Evolutionary conservation across 2,329 filamentous ascomycete genomes (phyloP), one percentile per base, ranked within the genome.

Genomic region (Ceratocystis albifundus): DNA sequence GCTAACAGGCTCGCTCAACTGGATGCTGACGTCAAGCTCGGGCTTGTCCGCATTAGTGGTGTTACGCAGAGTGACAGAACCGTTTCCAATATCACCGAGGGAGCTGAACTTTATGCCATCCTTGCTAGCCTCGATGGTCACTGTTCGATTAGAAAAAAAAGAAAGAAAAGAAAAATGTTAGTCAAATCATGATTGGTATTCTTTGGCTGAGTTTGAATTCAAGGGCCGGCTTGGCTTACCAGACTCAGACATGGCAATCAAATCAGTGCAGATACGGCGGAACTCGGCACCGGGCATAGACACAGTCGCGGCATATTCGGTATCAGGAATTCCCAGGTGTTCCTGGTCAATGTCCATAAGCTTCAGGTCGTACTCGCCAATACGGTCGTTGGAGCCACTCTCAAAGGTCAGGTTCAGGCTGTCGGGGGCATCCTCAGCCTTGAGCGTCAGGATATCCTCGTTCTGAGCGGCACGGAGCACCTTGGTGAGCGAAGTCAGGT

Each of bases 271-370:
- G 77, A 99, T 99, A 72, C 92, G 88, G 78, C 90, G 88, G 79
- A 99, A 97, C 78, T 99, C 94, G 61, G 80, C 76, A 44, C 89
- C 85, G 15, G 94, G 93, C 90, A 99, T 91, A 65, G 84, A 81
- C 70, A 99, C 89, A 20, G 89, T 94, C 61, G 94, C 89, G 48
- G 91, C 88, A 75, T 99, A 99, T 74, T 99, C 94, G n/a, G 95
- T 99, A 73, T 99, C 93, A 17, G 94, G 94, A 72, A 99, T 99
- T 69, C 94, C 94, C 78, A 99, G 80, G 77, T 99, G 94, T 83
- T 99, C 94, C 80, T 99, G 95, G 79, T 99, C 94, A 77, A 99
- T 99, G 76, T 99, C 94, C 94, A 99, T 99, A 76, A 99, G 86
- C 84, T 99, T 99, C 78, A 99, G 89, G 77, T 99, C 94, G 77